These are phyloP conservation scores for Eucalyptus sideroxylon DNA, from an alignment of 345 rosid species.

Conservation along the genomic window DNA sequence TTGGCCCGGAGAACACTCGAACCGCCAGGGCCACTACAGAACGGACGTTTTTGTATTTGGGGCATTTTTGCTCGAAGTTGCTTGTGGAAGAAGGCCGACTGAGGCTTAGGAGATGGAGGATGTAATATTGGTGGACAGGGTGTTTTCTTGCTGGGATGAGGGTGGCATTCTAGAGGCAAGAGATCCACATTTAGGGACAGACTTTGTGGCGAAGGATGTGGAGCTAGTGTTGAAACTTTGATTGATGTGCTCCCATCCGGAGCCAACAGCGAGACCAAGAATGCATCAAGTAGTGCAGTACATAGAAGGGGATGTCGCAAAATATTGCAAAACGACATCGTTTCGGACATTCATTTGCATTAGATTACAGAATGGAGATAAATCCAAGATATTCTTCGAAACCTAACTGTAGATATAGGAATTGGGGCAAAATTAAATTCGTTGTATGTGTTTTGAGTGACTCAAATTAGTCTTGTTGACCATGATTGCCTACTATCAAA, in stretches of 20 bases:
- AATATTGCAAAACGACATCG: neutral
- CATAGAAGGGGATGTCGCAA: neutral
- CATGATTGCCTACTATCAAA: neutral
- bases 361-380: neutral
- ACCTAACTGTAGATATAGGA: neutral
- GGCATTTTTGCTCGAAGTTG: slow-evolving; percentile 29
- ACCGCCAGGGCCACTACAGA: slow-evolving; percentile 24
- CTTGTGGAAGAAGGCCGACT: slow-evolving; percentile 33
- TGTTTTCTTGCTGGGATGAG: slow-evolving; percentile 14
- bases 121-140: slow-evolving; percentile 22
- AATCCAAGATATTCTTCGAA: neutral
- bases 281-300: slow-evolving; percentile 9
- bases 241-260: slow-evolving; percentile 19
- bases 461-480: neutral
- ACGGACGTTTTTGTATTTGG: slow-evolving; percentile 23
- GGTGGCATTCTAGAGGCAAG: slow-evolving; percentile 4
- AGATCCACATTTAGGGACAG: slow-evolving; percentile 16
- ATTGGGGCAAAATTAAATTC: neutral
- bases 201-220: slow-evolving; percentile 7
- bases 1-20: slow-evolving; percentile 25
- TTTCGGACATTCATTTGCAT: neutral
- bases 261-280: slow-evolving; percentile 18
- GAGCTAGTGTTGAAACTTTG: slow-evolving; percentile 32
- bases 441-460: neutral
- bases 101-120: neutral